Evolutionary conservation across 306 rosid genomes (phyloP), one percentile per base, ranked within the genome.

Genomic region (Ochetophila trinervis): DNA sequence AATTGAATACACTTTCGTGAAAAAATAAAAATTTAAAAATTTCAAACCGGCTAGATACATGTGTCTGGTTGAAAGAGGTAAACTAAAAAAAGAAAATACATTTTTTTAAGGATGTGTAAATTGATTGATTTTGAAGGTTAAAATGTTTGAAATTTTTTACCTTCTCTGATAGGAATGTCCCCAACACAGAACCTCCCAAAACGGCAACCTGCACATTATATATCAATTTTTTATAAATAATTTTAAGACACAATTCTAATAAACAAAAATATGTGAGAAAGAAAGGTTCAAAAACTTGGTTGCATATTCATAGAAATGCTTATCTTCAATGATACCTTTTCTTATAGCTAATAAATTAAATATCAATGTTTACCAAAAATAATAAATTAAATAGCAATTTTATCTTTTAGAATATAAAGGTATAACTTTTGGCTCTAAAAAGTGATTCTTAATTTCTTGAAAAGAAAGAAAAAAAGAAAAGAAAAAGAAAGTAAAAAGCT

Each of bases 81-180:
- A 27, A 27, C 32, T 1, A 27, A 27, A 27, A 27, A 27, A 40
- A 10, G 68, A 34, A 37, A 17, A 18, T 17, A 14, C n/a, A 19
- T 47, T 15, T 62, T 19, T 51, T 56, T 50, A 52, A 59, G 73
- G 51, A 3, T 47, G 51, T 49, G 44, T 55, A 40, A 40, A 10
- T 40, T 40, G 45, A 9, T 0, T 40, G 45, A 40, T 1, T 40
- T 11, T 17, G 45, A 52, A 60, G 52, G 52, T 56, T 68, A 32
- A 59, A 64, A 35, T 53, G 67, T 14, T 53, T 53, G 58, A 32
- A 34, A 67, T 67, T 52, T 15, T 24, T 72, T 84, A 90, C 97
- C 97, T 86, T 94, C 85, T 90, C 96, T n/a, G 97, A 90, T 73
- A 94, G 76, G 79, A 88, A 87, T 62, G 95, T 76, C 65, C 99